Conservation (phyloP, 768 basidiomycete genomes). For the Cystoderma amianthinum region DNA sequence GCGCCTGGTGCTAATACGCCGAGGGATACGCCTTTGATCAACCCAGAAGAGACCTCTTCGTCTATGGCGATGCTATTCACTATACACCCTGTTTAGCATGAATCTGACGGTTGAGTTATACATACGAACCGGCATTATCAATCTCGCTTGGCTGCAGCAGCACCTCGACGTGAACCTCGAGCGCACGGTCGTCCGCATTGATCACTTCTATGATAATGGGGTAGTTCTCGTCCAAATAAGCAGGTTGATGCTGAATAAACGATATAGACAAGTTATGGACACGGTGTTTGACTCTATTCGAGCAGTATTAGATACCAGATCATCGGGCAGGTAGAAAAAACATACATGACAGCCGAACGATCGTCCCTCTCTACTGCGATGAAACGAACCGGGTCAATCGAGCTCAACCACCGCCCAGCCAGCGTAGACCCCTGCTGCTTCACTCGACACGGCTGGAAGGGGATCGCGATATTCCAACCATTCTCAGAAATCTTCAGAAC, state of each 20-base stretch:
- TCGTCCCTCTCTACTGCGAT: conserved; percentile 43
- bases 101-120: too few species aligned
- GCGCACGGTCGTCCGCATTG: conserved; percentile 63
- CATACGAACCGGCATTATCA: conserved; percentile 57
- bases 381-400: conserved; percentile 45
- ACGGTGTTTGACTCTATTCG: conserved; percentile 59
- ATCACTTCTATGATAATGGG: conserved; percentile 64
- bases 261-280: conserved; percentile 51
- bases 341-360: conserved; percentile 41
- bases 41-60: conserved; percentile 54
- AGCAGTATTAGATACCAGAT: too few species aligned
- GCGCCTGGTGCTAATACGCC: conserved; percentile 58
- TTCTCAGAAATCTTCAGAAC: conserved; percentile 49
- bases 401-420: conserved; percentile 50
- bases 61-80: conserved; percentile 59
- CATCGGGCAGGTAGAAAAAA: too few species aligned
- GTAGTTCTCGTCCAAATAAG: conserved; percentile 77
- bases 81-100: too few species aligned
- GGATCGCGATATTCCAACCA: conserved; percentile 63
- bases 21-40: conserved; percentile 69
- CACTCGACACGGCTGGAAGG: conserved; percentile 34
- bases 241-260: conserved; percentile 56
- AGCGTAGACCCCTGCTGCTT: conserved; percentile 26
- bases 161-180: conserved; percentile 67
- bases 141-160: conserved; percentile 76